Conservation (phyloP, 2,329 filamentous ascomycete genomes). For the Diplodia seriata region DNA sequence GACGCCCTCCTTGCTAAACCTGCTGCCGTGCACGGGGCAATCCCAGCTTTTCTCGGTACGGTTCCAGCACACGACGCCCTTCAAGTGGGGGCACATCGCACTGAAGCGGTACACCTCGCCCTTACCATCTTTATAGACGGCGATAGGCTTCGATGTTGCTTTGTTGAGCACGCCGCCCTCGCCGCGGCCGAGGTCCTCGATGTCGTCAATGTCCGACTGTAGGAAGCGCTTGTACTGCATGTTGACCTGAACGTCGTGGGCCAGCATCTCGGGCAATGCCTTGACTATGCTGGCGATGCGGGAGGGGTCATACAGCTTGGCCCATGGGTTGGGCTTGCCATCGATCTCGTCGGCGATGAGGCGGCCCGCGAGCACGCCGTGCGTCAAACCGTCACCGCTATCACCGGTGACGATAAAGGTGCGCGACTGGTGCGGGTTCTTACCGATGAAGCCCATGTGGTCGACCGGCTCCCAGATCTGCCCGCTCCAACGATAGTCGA, state of each 20-base stretch:
- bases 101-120: constrained; percentile 60
- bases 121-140: constrained; percentile 63
- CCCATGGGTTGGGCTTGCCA: constrained; percentile 58
- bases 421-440: constrained; percentile 60
- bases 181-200: constrained; percentile 60
- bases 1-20: constrained; percentile 53
- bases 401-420: constrained; percentile 64
- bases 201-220: constrained; percentile 62
- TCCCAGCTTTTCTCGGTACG: constrained; percentile 61
- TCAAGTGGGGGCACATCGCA: constrained; percentile 63
- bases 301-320: constrained; percentile 58
- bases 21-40: constrained; percentile 58
- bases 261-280: constrained; percentile 54
- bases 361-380: constrained; percentile 60
- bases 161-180: constrained; percentile 61
- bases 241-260: constrained; percentile 63
- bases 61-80: constrained; percentile 66
- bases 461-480: constrained; percentile 65
- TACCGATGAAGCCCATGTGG: constrained; percentile 63
- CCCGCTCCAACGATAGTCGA: constrained; percentile 65
- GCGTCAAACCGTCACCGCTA: constrained; percentile 64
- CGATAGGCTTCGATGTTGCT: constrained; percentile 54
- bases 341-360: constrained; percentile 63
- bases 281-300: constrained; percentile 55
- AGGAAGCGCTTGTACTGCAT: constrained; percentile 62